These are phyloP conservation scores for Trichaptum fuscoviolaceum DNA, from an alignment of 768 basidiomycete species.

Conservation along the genomic window DNA sequence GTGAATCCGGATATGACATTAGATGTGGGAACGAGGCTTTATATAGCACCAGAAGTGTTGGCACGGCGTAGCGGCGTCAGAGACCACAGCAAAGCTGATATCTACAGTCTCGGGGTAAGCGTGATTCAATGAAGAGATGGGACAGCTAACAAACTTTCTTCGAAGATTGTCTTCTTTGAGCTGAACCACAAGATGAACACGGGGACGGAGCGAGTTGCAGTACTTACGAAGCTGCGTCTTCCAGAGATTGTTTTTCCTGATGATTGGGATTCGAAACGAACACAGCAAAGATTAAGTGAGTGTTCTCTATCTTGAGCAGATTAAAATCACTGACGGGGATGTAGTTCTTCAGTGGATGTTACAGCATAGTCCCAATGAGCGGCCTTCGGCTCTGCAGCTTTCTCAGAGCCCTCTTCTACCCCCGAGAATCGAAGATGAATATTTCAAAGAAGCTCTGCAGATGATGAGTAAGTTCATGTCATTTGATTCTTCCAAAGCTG, in stretches of 20 bases:
- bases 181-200: constrained; percentile 89
- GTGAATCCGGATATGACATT: constrained; percentile 65
- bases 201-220: constrained; percentile 75
- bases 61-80: constrained; percentile 49
- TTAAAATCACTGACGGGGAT: neutral
- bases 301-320: constrained; percentile 8
- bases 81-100: constrained; percentile 85
- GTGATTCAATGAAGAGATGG: neutral
- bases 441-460: constrained; percentile 72
- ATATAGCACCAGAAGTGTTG: constrained; percentile 90
- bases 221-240: constrained; percentile 73
- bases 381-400: constrained; percentile 80
- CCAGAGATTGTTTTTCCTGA: constrained; percentile 72
- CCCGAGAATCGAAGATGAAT: constrained; percentile 73
- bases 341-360: constrained; percentile 77
- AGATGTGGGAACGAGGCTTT: constrained; percentile 89
- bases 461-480: constrained; percentile 58
- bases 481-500: neutral
- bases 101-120: constrained; percentile 88
- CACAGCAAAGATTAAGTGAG: constrained; percentile 67
- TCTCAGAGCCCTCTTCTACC: constrained; percentile 77
- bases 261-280: constrained; percentile 59
- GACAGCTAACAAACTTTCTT: neutral
- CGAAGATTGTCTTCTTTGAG: constrained; percentile 92
- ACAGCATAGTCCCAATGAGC: constrained; percentile 70